A percentile compares a stretch with the other conserved stretches of the same genome.
phyloP scores from a whole-genome alignment of 2,329 filamentous ascomycete genomes.

The Ophiostoma quercus region DNA sequence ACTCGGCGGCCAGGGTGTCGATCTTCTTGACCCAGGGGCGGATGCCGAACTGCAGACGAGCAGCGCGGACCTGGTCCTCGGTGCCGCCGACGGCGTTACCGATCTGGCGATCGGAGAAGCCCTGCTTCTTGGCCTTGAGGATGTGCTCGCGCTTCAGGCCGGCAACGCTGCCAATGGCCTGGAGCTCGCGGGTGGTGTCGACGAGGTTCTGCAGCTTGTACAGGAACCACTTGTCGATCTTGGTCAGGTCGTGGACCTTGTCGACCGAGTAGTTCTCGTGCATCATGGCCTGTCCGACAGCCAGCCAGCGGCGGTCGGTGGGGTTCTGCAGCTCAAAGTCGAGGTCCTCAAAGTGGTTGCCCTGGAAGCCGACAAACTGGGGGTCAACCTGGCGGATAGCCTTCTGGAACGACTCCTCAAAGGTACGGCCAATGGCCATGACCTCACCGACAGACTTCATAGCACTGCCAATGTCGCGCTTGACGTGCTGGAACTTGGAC shows the following conservation, averaged over 20 bases:
- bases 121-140: slow-evolving; percentile 90
- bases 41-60: slow-evolving; percentile 80
- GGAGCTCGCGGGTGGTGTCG: slow-evolving; percentile 78
- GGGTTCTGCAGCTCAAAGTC: slow-evolving; percentile 88
- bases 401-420: slow-evolving; percentile 99
- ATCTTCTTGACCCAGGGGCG: slow-evolving; percentile 97
- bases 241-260: slow-evolving; percentile 84
- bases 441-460: slow-evolving; percentile 99
- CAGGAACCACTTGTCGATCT: slow-evolving; percentile 99
- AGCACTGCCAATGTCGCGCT: slow-evolving; percentile 91
- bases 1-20: slow-evolving; percentile 93
- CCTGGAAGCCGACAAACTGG: slow-evolving; percentile 86
- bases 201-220: slow-evolving; percentile 98
- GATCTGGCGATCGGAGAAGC: slow-evolving; percentile 96
- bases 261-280: slow-evolving; percentile 95
- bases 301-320: slow-evolving; percentile 93
- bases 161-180: slow-evolving; percentile 75
- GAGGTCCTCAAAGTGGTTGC: slow-evolving; percentile 87
- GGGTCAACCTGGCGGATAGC: slow-evolving; percentile 96
- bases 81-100: slow-evolving; percentile 75
- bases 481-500: slow-evolving; percentile 98
- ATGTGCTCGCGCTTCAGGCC: slow-evolving; percentile 84
- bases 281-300: slow-evolving; percentile 95
- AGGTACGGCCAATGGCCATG: slow-evolving; percentile 97
- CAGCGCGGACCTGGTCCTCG: slow-evolving; percentile 84